Evolutionary conservation across 768 basidiomycete genomes (phyloP).

Genomic region (Boletus subparvulus): DNA sequence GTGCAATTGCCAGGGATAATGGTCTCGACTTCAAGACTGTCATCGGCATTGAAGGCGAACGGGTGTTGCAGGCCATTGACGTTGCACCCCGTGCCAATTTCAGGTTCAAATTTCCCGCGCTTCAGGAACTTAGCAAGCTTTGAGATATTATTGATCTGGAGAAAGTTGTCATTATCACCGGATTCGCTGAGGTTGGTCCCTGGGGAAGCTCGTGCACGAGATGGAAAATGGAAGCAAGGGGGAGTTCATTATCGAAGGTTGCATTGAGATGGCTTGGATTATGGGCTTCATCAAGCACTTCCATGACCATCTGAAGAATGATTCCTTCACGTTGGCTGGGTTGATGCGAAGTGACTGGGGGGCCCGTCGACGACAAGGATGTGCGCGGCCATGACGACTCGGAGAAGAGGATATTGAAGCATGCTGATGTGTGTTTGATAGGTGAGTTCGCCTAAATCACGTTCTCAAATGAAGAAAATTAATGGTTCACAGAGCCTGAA

Average conservation of each 20-base stretch:
- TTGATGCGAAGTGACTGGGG: conserved; percentile 88
- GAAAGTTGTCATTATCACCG: conserved; percentile 93
- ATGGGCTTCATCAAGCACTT: conserved; percentile 99
- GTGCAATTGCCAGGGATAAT: conserved; percentile 91
- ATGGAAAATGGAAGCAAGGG: conserved; percentile 99
- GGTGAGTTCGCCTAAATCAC: conserved; percentile 50
- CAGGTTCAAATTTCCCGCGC: conserved; percentile 90
- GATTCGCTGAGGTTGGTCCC: conserved; percentile 96
- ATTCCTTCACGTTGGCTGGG: conserved; percentile 97
- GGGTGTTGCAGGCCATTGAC: conserved; percentile 86
- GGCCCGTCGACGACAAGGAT: conserved; percentile 98
- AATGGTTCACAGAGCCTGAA: conserved; percentile 73
- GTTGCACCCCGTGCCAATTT: conserved; percentile 98
- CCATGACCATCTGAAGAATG: conserved; percentile 92
- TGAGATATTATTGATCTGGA: conserved; percentile 92
- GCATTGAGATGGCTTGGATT: conserved; percentile 99
- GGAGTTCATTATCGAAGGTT: conserved; percentile 96
- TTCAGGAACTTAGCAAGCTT: conserved; percentile 85
- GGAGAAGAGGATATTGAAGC: conserved; percentile 85
- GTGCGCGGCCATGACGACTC: conserved; percentile 91
- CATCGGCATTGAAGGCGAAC: conserved; percentile 89
- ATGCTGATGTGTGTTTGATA: conserved; percentile 92
- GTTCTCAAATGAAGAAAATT: conserved; percentile 10
- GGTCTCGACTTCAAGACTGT: conserved; percentile 92
- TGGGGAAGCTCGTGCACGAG: conserved; percentile 98